Percentiles rank a stretch among this genome's conserved stretches.
Conservation (phyloP, 305 asterid species). For the Rubia tinctorum region DNA sequence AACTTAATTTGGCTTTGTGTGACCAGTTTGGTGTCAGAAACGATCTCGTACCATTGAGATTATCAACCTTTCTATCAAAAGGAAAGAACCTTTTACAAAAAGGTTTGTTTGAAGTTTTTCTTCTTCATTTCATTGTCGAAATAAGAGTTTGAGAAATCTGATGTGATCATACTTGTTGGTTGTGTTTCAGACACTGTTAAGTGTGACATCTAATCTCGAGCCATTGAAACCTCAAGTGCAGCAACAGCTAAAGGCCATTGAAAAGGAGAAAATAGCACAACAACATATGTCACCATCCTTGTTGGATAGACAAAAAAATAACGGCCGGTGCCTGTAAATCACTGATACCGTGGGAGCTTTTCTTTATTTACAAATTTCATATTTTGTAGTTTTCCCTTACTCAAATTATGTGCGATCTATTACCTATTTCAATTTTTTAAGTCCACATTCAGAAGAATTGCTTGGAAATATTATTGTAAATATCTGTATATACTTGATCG, state of each 20-base stretch:
- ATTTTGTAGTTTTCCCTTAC: too few species aligned
- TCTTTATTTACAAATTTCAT: too few species aligned
- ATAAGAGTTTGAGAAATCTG: conserved; percentile 6
- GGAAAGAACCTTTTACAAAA: conserved; percentile 49
- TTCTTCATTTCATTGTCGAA: neutral
- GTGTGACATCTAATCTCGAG: conserved; percentile 73
- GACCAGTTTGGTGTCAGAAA: conserved; percentile 89
- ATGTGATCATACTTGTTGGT: conserved; percentile 16
- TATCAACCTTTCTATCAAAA: conserved; percentile 44
- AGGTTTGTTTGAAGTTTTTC: conserved; percentile 36
- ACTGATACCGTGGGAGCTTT: too few species aligned
- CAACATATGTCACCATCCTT: conserved; percentile 25
- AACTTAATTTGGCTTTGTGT: conserved; percentile 18
- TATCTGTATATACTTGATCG: too few species aligned
- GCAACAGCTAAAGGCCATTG: conserved; percentile 36
- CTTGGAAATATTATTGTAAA: too few species aligned
- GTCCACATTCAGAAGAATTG: too few species aligned
- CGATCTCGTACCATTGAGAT: conserved; percentile 83
- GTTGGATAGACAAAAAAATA: conserved; percentile 22
- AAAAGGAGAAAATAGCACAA: conserved; percentile 33
- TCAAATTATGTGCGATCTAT: too few species aligned
- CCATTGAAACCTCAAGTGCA: conserved; percentile 58
- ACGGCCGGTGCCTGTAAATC: neutral
- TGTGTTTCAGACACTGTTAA: conserved; percentile 50
- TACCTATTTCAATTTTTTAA: too few species aligned